These are phyloP conservation scores for Leccinum longicurvipes DNA, from an alignment of 768 basidiomycete species.

Conservation along the genomic window DNA sequence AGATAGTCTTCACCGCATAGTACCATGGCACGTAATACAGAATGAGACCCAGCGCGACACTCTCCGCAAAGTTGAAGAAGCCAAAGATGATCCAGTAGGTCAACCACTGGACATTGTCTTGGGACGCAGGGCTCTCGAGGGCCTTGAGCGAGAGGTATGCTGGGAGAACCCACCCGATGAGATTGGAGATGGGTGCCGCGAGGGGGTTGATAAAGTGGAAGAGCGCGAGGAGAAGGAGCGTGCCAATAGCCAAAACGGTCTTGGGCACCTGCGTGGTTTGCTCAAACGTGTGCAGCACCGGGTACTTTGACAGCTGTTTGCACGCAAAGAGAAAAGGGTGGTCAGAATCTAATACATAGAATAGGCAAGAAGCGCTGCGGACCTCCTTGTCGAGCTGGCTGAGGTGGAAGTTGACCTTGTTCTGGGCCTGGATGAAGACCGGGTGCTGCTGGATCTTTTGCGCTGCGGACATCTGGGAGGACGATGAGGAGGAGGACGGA, in stretches of 20 bases:
- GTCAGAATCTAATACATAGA: not conserved
- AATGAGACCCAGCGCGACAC: constrained; percentile 74
- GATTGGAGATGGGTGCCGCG: constrained; percentile 88
- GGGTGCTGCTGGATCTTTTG: constrained; percentile 90
- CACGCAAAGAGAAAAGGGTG: not conserved
- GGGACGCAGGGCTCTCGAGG: constrained; percentile 77
- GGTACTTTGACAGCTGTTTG: constrained; percentile 79
- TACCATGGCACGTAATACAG: constrained; percentile 96
- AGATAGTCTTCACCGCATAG: constrained; percentile 86
- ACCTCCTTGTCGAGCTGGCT: constrained; percentile 97
- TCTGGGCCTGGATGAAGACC: constrained; percentile 76
- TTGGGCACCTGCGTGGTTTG: constrained; percentile 91
- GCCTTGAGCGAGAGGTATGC: constrained; percentile 96
- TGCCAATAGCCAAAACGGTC: constrained; percentile 80
- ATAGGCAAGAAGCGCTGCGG: constrained; percentile 18
- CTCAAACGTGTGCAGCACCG: constrained; percentile 79
- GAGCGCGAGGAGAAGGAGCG: constrained; percentile 59
- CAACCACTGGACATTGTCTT: constrained; percentile 93
- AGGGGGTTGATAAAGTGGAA: constrained; percentile 88
- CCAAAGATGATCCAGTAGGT: constrained; percentile 98
- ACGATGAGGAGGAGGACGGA: not conserved
- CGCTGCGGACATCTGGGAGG: constrained; percentile 64
- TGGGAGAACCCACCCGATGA: constrained; percentile 92
- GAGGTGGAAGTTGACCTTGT: constrained; percentile 78
- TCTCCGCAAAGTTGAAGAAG: constrained; percentile 90